Conservation (phyloP, 495 filamentous ascomycete species). For the Neurospora tetrasperma region DNA sequence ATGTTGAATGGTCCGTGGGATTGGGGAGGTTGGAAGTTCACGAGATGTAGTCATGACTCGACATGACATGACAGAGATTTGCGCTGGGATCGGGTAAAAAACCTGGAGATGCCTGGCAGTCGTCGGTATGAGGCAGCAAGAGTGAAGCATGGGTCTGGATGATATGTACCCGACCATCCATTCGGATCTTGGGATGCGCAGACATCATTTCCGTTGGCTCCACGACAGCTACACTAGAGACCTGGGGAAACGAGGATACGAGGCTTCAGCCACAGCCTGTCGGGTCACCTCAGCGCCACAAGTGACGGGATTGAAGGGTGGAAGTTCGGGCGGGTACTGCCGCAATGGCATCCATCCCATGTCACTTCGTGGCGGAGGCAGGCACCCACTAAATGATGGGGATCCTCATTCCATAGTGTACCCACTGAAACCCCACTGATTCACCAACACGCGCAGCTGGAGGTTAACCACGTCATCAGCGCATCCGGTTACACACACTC, state of each 20-base stretch:
- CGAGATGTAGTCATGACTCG: background rate
- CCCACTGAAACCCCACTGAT: background rate
- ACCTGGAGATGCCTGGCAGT: background rate
- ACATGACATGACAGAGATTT: background rate
- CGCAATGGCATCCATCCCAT: background rate
- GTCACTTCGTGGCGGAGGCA: background rate
- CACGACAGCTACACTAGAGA: background rate
- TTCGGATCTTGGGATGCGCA: background rate
- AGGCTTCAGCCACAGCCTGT: background rate
- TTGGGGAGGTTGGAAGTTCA: background rate
- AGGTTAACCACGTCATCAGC: background rate
- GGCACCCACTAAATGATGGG: background rate
- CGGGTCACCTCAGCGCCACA: background rate
- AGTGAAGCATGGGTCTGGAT: background rate
- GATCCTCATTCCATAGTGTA: background rate
- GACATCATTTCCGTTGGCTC: background rate
- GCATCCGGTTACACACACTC: background rate
- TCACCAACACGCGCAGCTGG: background rate
- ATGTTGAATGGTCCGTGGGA: background rate
- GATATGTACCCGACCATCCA: background rate
- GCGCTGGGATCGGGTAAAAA: background rate
- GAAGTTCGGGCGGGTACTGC: background rate
- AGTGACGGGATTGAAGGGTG: background rate
- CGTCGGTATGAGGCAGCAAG: background rate
- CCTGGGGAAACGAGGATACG: background rate